phyloP scores from a whole-genome alignment of 495 filamentous ascomycete species.

The Xylaria bambusicola region DNA sequence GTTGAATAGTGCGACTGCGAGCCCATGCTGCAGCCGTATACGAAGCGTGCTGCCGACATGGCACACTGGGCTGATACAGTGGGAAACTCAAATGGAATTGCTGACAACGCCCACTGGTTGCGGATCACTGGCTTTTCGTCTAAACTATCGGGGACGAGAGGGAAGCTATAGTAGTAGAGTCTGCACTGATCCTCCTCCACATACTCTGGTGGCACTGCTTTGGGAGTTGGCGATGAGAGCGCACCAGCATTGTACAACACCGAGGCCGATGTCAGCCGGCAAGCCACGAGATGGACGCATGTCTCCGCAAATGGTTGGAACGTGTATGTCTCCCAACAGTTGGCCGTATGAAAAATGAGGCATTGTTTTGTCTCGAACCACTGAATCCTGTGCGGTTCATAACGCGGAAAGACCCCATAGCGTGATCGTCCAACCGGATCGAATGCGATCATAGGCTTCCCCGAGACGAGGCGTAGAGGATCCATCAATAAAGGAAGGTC shows the following conservation, averaged over 20 bases:
- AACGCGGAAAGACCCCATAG: constrained; percentile 65
- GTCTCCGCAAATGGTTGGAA: constrained; percentile 24
- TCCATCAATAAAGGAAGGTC: constrained; percentile 66
- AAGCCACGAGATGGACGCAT: constrained; percentile 61
- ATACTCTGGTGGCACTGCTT: constrained; percentile 36
- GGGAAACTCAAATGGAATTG: constrained; percentile 66
- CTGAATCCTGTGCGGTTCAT: constrained; percentile 50
- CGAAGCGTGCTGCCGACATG: constrained; percentile 56
- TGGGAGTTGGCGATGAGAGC: constrained; percentile 46
- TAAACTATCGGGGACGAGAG: constrained; percentile 25
- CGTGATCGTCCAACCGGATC: constrained; percentile 54
- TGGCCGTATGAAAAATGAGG: constrained; percentile 69
- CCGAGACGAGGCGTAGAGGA: constrained; percentile 55
- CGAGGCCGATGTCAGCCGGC: constrained; percentile 61
- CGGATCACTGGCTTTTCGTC: constrained; percentile 39
- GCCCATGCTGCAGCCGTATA: constrained; percentile 57
- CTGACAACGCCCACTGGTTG: constrained; percentile 62
- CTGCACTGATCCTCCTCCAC: constrained; percentile 63
- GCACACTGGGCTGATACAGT: constrained; percentile 49
- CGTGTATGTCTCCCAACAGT: constrained; percentile 56
- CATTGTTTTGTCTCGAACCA: constrained; percentile 68
- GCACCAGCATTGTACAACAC: constrained; percentile 61
- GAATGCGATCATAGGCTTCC: constrained; percentile 57
- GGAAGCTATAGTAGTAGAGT: constrained; percentile 66
- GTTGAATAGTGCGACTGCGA: constrained; percentile 49